Evolutionary conservation across 2,329 filamentous ascomycete genomes (phyloP), one percentile per base, ranked within the genome.

Genomic region (Aureobasidium melanogenum): DNA sequence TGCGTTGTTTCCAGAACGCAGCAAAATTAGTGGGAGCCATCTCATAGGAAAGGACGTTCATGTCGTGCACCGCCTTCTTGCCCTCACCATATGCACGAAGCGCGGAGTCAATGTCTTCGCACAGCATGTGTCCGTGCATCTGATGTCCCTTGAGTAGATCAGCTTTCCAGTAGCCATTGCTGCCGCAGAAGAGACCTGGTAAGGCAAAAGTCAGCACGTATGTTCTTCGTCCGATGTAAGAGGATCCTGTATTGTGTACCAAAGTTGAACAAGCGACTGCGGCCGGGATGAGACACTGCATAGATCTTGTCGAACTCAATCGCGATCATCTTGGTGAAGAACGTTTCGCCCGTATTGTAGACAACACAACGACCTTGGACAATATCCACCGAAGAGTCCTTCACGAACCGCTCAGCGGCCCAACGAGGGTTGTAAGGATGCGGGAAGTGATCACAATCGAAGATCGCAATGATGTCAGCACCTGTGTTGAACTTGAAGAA

Each of bases 261-360:
- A 60, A 80, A 80, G 5, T 73, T 74, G 67, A 75, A 80, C 71
- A 80, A 75, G 5, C 74, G 71, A 10, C 76, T 73, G 10, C 78
- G 73, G 12, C 78, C 78, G 2, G 78, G 78, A 64, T 80, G 78
- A 10, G 78, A 79, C 9, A 79, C 77, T 4, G 77, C 78, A 64
- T 80, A 80, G 61, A 80, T 80, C 66, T 80, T 80, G 68, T 80
- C 78, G 60, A 80, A 80, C 63, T 80, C 78, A 38, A 80, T 74
- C 3, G 76, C 72, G 24, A 80, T 79, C 76, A 80, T 76, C 50
- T 71, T 74, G 0, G 78, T 74, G 48, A 77, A 70, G 65, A 79
- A 73, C 7, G 70, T 74, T 4, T 76, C 75, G 14, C 71, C 70
- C 12, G 77, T 71, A 66, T 80, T 80, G 70, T 79, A 79, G 36